A percentile compares a stretch with the other conserved stretches of the same genome.
Evolutionary conservation across 768 basidiomycete species (phyloP).

Genomic region (Epithele typhae): DNA sequence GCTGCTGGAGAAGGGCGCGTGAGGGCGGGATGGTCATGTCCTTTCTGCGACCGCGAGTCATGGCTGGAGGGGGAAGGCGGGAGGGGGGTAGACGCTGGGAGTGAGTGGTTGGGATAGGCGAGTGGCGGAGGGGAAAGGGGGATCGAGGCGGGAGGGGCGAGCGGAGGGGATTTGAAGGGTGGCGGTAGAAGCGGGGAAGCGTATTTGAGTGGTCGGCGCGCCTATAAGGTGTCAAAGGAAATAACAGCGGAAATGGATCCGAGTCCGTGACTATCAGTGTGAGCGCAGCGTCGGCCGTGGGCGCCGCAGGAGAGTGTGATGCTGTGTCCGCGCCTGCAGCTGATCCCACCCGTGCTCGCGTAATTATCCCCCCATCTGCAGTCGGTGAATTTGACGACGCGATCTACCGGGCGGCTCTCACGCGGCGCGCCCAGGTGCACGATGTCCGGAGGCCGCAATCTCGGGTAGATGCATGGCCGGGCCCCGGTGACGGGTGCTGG

Average conservation of each 20-base stretch:
- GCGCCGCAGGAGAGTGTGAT: slow-evolving; percentile 7
- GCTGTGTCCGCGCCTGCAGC: slow-evolving; percentile 4
- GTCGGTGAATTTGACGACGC: neutral
- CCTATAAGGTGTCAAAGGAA: no score
- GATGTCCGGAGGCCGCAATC: no score
- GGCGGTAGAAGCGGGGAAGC: slow-evolving; percentile 6
- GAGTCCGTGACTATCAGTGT: slow-evolving; percentile 2
- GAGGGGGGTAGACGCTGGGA: neutral
- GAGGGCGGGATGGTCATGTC: slow-evolving; percentile 57
- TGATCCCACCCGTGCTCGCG: no score
- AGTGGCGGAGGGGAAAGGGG: no score
- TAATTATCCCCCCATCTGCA: neutral
- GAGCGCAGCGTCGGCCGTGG: slow-evolving; percentile 4
- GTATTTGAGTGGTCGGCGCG: slow-evolving; percentile 15
- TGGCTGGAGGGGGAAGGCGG: slow-evolving; percentile 20
- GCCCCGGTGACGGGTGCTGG: no score
- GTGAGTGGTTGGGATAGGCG: neutral
- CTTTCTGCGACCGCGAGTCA: slow-evolving; percentile 66
- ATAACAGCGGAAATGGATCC: slow-evolving; percentile 13
- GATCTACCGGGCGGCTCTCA: neutral
- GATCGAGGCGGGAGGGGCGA: neutral
- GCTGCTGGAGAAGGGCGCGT: slow-evolving; percentile 55
- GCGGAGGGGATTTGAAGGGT: slow-evolving; percentile 9
- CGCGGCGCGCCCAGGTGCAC: neutral
- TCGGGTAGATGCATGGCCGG: no score